phyloP scores from a whole-genome alignment of 345 rosid species.

The Arabis hirsuta region DNA sequence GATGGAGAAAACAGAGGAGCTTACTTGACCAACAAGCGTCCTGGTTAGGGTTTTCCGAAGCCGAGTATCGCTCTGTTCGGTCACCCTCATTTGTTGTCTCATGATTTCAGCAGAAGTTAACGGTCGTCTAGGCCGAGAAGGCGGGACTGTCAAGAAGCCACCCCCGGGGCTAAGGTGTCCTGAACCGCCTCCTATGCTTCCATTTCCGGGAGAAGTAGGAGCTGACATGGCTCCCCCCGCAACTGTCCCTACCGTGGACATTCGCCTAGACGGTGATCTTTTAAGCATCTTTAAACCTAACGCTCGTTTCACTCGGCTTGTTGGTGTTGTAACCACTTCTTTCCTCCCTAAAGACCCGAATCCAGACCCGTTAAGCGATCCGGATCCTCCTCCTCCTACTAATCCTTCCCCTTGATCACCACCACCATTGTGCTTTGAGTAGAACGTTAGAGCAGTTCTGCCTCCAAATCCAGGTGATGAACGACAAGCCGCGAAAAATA shows the following conservation, averaged over 20 bases:
- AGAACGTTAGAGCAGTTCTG: slow-evolving; percentile 61
- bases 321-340: slow-evolving; percentile 67
- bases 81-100: slow-evolving; percentile 89
- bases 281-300: slow-evolving; percentile 77
- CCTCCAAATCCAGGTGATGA: slow-evolving; percentile 92
- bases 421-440: slow-evolving; percentile 52
- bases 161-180: slow-evolving; percentile 43
- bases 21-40: slow-evolving; percentile 90
- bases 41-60: slow-evolving; percentile 85
- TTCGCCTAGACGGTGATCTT: slow-evolving; percentile 73
- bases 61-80: slow-evolving; percentile 82
- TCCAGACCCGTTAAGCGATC: slow-evolving; percentile 22
- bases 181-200: slow-evolving; percentile 30
- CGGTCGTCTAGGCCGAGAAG: slow-evolving; percentile 64
- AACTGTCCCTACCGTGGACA: slow-evolving; percentile 46
- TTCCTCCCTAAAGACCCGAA: slow-evolving; percentile 51
- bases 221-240: slow-evolving; percentile 47
- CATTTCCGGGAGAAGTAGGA: slow-evolving; percentile 58
- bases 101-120: slow-evolving; percentile 91
- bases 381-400: slow-evolving; percentile 44
- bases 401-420: slow-evolving; percentile 45
- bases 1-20: slow-evolving; percentile 31
- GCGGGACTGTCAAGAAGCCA: slow-evolving; percentile 51
- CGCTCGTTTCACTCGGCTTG: slow-evolving; percentile 70
- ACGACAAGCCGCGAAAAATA: slow-evolving; percentile 82